phyloP scores from a whole-genome alignment of 306 rosid species.

The Casuarina equisetifolia region DNA sequence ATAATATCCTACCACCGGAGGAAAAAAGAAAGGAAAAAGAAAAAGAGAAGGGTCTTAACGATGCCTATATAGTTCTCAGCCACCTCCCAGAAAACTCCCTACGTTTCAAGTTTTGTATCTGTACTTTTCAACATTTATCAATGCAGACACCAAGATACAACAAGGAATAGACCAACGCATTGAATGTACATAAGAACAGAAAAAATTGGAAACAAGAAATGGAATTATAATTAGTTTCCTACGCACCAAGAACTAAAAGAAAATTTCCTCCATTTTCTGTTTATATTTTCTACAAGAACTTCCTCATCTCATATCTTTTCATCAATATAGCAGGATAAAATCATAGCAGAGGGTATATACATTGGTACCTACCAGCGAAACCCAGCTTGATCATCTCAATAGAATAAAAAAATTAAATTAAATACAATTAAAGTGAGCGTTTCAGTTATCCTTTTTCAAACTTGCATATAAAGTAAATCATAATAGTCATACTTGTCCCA shows the following conservation, averaged over 20 bases:
- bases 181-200: background rate
- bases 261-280: background rate
- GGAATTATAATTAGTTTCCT: background rate
- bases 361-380: background rate
- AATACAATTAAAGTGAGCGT: background rate
- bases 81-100: no score
- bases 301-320: background rate
- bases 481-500: background rate
- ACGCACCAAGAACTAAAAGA: background rate
- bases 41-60: background rate
- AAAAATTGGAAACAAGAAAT: background rate
- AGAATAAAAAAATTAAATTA: background rate
- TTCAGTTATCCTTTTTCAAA: background rate
- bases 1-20: background rate
- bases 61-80: background rate
- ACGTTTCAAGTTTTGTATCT: no score
- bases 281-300: background rate
- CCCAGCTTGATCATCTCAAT: background rate
- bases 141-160: no score
- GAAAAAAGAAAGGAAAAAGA: background rate
- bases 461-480: background rate
- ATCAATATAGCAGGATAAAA: background rate
- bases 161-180: no score
- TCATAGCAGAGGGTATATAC: background rate
- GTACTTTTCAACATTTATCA: no score